phyloP scores from a whole-genome alignment of 306 rosid genomes.

The Begonia peltatifolia region DNA sequence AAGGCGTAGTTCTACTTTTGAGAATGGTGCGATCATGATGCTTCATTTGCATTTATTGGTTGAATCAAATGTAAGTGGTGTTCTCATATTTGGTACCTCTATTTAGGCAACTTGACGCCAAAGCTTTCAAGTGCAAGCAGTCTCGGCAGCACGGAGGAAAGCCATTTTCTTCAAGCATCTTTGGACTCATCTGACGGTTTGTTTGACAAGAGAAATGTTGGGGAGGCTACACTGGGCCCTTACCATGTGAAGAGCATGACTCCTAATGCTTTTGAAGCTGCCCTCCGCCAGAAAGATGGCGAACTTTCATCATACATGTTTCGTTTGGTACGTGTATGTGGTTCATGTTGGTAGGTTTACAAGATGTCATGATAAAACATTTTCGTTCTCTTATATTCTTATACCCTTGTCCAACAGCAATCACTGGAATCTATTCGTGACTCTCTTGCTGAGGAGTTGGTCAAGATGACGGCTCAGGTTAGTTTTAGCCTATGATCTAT shows the following conservation, averaged over 20 bases:
- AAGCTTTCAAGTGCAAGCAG: slow-evolving; percentile 81
- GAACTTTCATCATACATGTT: slow-evolving; percentile 97
- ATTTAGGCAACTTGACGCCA: slow-evolving; percentile 62
- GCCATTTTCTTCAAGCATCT: slow-evolving; percentile 93
- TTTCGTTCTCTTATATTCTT: neutral
- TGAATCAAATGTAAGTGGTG: slow-evolving; percentile 8
- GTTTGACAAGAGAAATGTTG: slow-evolving; percentile 59
- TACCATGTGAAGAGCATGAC: slow-evolving; percentile 95
- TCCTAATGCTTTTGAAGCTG: slow-evolving; percentile 83
- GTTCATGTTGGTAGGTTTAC: neutral
- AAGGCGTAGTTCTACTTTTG: slow-evolving; percentile 48
- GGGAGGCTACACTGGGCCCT: slow-evolving; percentile 66
- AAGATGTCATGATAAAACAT: neutral
- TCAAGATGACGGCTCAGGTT: slow-evolving; percentile 87
- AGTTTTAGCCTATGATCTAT: slow-evolving; percentile 7
- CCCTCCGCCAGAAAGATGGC: slow-evolving; percentile 98
- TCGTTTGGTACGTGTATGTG: slow-evolving; percentile 53
- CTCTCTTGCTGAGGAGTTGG: slow-evolving; percentile 97
- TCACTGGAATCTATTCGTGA: slow-evolving; percentile 93
- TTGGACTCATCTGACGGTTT: slow-evolving; percentile 66
- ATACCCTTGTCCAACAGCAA: slow-evolving; percentile 31
- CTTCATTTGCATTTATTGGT: slow-evolving; percentile 5
- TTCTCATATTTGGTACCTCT: slow-evolving; percentile 9
- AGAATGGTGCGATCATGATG: slow-evolving; percentile 49
- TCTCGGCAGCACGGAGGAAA: slow-evolving; percentile 90